Conservation (phyloP, 1,284 basidiomycete species). For the Marasmius tenuissimus region DNA sequence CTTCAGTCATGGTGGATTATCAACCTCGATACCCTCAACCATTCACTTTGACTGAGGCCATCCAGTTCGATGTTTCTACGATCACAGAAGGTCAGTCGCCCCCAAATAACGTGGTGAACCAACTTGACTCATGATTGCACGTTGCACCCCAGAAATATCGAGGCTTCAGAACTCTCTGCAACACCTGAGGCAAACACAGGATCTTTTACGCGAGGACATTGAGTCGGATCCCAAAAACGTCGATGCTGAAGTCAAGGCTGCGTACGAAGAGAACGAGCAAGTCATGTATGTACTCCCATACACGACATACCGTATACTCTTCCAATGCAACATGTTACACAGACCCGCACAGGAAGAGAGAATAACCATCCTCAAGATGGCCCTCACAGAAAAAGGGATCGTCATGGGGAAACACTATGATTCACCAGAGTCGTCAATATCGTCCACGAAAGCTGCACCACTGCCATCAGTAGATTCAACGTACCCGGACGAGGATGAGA, state of each 20-base stretch:
- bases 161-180: slow-evolving; percentile 72
- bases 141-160: slow-evolving; percentile 57
- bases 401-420: slow-evolving; percentile 46
- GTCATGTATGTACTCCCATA: slow-evolving; percentile 42
- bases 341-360: slow-evolving; percentile 75
- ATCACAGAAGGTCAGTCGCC: slow-evolving; percentile 63
- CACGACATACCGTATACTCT: neutral
- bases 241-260: slow-evolving; percentile 41
- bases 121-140: slow-evolving; percentile 6
- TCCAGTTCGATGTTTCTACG: slow-evolving; percentile 60
- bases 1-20: slow-evolving; percentile 53
- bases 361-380: slow-evolving; percentile 63
- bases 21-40: slow-evolving; percentile 68
- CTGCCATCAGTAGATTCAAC: neutral
- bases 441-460: neutral
- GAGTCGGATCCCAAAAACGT: slow-evolving; percentile 40
- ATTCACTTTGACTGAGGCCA: slow-evolving; percentile 71
- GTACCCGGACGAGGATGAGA: slow-evolving; percentile 6
- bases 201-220: slow-evolving; percentile 50
- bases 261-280: slow-evolving; percentile 43
- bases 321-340: neutral
- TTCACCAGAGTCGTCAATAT: slow-evolving; percentile 1
- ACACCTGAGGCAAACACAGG: slow-evolving; percentile 66
- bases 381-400: slow-evolving; percentile 63
- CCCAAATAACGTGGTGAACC: slow-evolving; percentile 5